A percentile compares a stretch with the other conserved stretches of the same genome.
phyloP scores from a whole-genome alignment of 2,329 filamentous ascomycete genomes.

The Penicillium sp. region DNA sequence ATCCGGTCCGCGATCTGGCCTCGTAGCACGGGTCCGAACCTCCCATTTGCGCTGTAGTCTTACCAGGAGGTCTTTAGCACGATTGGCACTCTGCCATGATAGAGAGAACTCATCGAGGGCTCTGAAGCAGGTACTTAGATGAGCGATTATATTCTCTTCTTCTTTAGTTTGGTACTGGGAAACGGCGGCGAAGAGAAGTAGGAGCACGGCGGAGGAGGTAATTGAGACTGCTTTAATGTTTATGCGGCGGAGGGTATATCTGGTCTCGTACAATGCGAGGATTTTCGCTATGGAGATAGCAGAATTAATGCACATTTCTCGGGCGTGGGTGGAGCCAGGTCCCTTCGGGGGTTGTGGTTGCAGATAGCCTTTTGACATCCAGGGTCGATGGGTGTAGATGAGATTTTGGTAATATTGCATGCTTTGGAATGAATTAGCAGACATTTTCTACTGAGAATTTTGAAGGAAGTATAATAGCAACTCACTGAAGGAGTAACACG shows the following conservation, averaged over 20 bases:
- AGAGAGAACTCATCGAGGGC: conserved; percentile 18
- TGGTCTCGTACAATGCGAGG: conserved; percentile 11
- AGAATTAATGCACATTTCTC: conserved; percentile 19
- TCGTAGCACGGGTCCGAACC: not conserved
- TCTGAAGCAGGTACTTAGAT: conserved; percentile 14
- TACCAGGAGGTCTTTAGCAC: conserved; percentile 13
- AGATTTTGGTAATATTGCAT: conserved; percentile 39
- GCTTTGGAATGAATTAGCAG: not conserved
- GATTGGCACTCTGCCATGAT: conserved; percentile 15
- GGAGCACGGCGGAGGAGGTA: conserved; percentile 16
- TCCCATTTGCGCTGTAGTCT: conserved; percentile 15
- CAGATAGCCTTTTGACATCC: conserved; percentile 32
- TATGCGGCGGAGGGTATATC: conserved; percentile 15
- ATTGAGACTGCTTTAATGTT: conserved; percentile 19
- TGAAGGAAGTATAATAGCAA: not conserved
- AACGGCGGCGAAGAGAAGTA: conserved; percentile 17
- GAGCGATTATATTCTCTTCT: conserved; percentile 3
- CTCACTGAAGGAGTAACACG: conserved; percentile 30
- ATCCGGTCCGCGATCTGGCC: not conserved
- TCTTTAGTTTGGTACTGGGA: conserved; percentile 3
- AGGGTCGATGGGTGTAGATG: conserved; percentile 37
- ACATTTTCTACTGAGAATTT: not conserved
- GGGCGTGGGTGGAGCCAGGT: conserved; percentile 11
- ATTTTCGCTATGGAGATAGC: conserved; percentile 18
- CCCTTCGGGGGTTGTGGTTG: conserved; percentile 31